Evolutionary conservation across 495 filamentous ascomycete species (phyloP).

Genomic region (Penicillium crystallinum): DNA sequence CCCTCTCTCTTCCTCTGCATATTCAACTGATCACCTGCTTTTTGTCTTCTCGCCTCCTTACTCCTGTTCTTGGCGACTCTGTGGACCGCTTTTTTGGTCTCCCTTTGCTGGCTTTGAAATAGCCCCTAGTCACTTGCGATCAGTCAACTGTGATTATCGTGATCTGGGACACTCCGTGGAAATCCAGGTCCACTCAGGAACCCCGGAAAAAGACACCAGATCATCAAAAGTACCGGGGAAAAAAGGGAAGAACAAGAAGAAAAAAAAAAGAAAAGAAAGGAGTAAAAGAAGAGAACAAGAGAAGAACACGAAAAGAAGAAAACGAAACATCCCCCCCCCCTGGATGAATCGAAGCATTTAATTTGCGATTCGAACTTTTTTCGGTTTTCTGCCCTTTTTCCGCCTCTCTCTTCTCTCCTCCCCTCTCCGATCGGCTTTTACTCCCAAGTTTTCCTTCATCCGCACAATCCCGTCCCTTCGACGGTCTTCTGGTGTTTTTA

Average conservation of each 20-base stretch:
- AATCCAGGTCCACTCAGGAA: background rate
- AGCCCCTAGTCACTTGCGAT: constrained; percentile 6
- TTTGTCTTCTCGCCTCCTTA: constrained; percentile 11
- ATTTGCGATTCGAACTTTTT: background rate
- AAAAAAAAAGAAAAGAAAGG: background rate
- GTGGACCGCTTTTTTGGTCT: constrained; percentile 13
- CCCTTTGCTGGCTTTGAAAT: constrained; percentile 4
- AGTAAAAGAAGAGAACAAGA: background rate
- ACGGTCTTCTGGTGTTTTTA: constrained; percentile 3
- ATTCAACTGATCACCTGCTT: constrained; percentile 1
- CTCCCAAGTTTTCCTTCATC: constrained; percentile 18
- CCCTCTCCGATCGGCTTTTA: constrained; percentile 20
- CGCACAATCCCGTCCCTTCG: constrained; percentile 12
- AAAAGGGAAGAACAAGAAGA: background rate
- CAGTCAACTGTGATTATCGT: background rate
- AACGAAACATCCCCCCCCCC: background rate
- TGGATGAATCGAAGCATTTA: constrained; percentile 1
- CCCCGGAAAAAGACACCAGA: background rate
- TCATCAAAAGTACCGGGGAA: no score
- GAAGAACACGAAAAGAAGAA: background rate
- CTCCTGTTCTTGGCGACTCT: constrained; percentile 23
- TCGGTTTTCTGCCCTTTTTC: constrained; percentile 12
- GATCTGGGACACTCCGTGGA: background rate
- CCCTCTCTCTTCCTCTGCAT: background rate
- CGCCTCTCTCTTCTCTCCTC: constrained; percentile 13